Evolutionary conservation across 495 filamentous ascomycete species (phyloP).

Genomic region (Neurospora sublineolata): DNA sequence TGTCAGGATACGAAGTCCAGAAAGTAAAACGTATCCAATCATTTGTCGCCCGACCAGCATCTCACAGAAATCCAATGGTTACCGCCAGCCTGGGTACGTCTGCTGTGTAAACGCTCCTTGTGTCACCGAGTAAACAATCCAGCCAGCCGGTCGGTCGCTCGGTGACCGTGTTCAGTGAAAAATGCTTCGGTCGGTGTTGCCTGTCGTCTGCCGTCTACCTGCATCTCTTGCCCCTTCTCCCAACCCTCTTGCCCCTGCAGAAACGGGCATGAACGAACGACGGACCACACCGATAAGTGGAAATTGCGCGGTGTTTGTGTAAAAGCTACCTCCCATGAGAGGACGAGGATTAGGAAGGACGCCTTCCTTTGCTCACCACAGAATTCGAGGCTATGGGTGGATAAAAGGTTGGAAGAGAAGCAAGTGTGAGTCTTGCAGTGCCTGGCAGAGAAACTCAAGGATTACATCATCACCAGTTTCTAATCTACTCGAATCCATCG

Average conservation of each 20-base stretch:
- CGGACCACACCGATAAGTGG: not conserved
- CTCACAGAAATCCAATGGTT: not conserved
- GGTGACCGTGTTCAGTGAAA: not conserved
- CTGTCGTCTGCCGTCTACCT: not conserved
- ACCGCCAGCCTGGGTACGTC: not conserved
- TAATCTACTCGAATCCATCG: not conserved
- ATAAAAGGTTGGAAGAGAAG: not conserved
- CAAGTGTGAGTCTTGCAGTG: not conserved
- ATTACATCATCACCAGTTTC: not conserved
- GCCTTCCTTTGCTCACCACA: not conserved
- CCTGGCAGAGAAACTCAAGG: not conserved
- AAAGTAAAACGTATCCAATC: not conserved
- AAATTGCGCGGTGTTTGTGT: not conserved
- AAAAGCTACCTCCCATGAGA: not conserved
- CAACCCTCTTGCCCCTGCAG: not conserved
- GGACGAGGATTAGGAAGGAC: too few species aligned
- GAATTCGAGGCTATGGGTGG: not conserved
- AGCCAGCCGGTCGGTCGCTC: not conserved
- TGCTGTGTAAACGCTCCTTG: not conserved
- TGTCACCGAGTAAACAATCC: not conserved
- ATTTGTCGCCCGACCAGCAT: not conserved
- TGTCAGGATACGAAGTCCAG: not conserved
- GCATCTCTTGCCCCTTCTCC: not conserved
- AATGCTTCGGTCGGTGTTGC: not conserved
- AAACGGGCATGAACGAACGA: not conserved